These are phyloP conservation scores for Rubia balearica DNA, from an alignment of 305 asterid species.

Conservation along the genomic window DNA sequence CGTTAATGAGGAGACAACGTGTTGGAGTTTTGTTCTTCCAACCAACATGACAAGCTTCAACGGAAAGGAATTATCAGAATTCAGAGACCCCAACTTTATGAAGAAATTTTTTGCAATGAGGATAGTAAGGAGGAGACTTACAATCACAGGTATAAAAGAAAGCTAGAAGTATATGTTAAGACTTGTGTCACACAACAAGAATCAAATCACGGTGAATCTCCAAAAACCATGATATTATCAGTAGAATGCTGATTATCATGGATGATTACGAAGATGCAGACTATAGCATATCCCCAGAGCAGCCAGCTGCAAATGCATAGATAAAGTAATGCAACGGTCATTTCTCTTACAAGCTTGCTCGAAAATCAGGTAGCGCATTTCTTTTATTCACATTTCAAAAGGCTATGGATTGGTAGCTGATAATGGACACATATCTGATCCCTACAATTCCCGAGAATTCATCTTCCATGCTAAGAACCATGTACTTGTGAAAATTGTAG, in stretches of 20 bases:
- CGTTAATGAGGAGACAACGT: conserved; percentile 75
- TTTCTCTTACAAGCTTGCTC: neutral
- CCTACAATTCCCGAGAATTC: conserved; percentile 80
- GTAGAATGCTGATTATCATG: conserved; percentile 42
- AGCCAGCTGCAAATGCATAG: conserved; percentile 65
- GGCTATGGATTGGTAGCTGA: neutral
- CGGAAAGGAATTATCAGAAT: conserved; percentile 12
- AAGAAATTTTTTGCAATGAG: neutral
- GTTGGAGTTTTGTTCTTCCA: conserved; percentile 91
- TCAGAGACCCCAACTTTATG: conserved; percentile 10
- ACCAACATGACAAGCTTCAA: conserved; percentile 75
- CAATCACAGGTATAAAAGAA: conserved; percentile 76
- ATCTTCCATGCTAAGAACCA: conserved; percentile 77
- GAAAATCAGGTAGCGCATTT: neutral
- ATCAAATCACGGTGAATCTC: conserved; percentile 5
- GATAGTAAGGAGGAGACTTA: conserved; percentile 33
- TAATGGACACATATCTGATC: conserved; percentile 44
- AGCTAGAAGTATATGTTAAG: conserved; percentile 87
- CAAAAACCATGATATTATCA: neutral
- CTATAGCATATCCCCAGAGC: conserved; percentile 86
- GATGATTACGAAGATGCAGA: conserved; percentile 77
- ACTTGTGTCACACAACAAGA: conserved; percentile 40
- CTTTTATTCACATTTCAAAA: neutral
- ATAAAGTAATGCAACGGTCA: conserved; percentile 7
- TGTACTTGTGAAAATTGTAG: conserved; percentile 77